These are phyloP conservation scores for Cercospora sojina DNA, from an alignment of 2,329 filamentous ascomycete species.

Conservation along the genomic window DNA sequence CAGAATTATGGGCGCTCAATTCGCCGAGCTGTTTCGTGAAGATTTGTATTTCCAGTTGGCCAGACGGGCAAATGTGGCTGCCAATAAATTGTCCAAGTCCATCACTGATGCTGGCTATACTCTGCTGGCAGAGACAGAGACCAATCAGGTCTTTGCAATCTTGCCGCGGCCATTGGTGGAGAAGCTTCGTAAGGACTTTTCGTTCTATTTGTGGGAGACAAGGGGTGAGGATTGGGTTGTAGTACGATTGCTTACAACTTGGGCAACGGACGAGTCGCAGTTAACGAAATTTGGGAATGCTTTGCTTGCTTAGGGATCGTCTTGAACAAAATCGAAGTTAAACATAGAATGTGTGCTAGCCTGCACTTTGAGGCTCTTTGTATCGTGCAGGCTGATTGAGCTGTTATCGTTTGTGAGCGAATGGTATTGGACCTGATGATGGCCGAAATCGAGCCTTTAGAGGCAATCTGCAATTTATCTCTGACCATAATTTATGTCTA, in stretches of 20 bases:
- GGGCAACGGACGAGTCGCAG: conserved; percentile 8
- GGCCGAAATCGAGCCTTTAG: too few species aligned
- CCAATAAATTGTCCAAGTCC: not conserved
- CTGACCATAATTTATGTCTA: not conserved
- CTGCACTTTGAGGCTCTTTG: not conserved
- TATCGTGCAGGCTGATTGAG: not conserved
- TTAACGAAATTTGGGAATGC: conserved; percentile 7
- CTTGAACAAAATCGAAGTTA: too few species aligned
- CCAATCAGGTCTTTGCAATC: conserved; percentile 10
- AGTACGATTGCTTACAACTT: conserved; percentile 4
- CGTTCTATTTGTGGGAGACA: conserved; percentile 9
- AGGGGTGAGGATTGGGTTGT: conserved; percentile 9
- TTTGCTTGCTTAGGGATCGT: not conserved
- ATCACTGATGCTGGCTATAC: conserved; percentile 9
- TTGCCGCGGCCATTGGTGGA: conserved; percentile 5
- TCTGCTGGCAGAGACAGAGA: conserved; percentile 8
- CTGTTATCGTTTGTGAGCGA: not conserved
- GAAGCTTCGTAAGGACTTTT: not conserved
- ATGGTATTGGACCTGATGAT: not conserved
- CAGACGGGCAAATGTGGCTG: conserved; percentile 1
- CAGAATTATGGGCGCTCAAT: conserved; percentile 11
- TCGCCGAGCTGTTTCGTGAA: conserved; percentile 7
- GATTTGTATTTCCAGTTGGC: conserved; percentile 1
- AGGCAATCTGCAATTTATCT: not conserved
- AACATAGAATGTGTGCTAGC: not conserved